Percentiles rank a stretch among this genome's conserved stretches.
Conservation (phyloP, 2,329 filamentous ascomycete genomes). For the Incumbomyces lentus region DNA sequence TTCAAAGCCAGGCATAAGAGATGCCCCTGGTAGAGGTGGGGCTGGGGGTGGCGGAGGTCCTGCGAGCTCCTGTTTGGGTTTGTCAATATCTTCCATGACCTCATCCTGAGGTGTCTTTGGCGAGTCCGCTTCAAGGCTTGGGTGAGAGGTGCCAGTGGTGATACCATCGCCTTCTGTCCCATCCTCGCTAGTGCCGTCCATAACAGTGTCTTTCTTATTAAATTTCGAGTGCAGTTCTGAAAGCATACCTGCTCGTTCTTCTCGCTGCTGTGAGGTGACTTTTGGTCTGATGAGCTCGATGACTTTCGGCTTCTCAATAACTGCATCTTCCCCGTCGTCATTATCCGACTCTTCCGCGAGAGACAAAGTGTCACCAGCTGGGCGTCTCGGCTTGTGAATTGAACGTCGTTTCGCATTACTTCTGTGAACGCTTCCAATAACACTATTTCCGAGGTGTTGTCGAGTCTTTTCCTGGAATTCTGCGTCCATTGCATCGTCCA, state of each 20-base stretch:
- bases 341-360: conserved; percentile 38
- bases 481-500: conserved; percentile 60
- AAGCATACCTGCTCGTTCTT: conserved; percentile 57
- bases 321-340: conserved; percentile 45
- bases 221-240: conserved; percentile 66
- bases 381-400: conserved; percentile 26
- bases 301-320: conserved; percentile 70
- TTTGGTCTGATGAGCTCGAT: conserved; percentile 68
- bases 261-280: conserved; percentile 50
- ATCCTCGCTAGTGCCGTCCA: conserved; percentile 58
- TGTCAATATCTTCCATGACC: conserved; percentile 35
- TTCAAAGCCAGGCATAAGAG: conserved; percentile 29
- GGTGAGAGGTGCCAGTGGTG: conserved; percentile 65
- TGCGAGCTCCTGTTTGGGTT: conserved; percentile 24
- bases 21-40: conserved; percentile 23
- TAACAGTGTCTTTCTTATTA: conserved; percentile 46
- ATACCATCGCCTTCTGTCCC: conserved; percentile 47
- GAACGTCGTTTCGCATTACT: conserved; percentile 33
- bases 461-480: conserved; percentile 46
- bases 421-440: conserved; percentile 62
- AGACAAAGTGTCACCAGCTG: conserved; percentile 27
- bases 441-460: conserved; percentile 58
- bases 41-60: conserved; percentile 30
- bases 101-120: conserved; percentile 57
- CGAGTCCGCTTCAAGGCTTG: conserved; percentile 61